Evolutionary conservation across 225 moss, liverwort and hornwort genomes (phyloP).

Genomic region (Straminergon stramineum): DNA sequence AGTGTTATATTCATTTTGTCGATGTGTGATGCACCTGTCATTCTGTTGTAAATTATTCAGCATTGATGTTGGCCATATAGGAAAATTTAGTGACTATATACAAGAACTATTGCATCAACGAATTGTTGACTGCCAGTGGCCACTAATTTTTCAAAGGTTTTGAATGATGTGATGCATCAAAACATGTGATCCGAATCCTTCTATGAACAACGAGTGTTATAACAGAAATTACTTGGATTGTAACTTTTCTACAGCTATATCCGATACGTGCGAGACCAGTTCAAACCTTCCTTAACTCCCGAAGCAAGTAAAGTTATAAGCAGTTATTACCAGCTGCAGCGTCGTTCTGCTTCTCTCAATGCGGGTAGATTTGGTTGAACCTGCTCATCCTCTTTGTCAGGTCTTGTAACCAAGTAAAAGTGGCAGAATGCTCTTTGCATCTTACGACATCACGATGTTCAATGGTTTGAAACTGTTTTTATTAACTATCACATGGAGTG

Average conservation of each 20-base stretch:
- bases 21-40: not conserved
- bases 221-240: not conserved
- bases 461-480: not conserved
- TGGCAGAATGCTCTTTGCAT: not conserved
- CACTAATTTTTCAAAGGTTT: not conserved
- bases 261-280: slow-evolving; percentile 66
- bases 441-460: not conserved
- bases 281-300: slow-evolving; percentile 64
- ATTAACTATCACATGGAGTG: not conserved
- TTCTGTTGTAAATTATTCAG: not conserved
- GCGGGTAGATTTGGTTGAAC: slow-evolving; percentile 41
- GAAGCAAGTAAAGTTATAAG: slow-evolving; percentile 81
- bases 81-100: not conserved
- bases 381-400: not conserved
- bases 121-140: not conserved
- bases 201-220: not conserved
- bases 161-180: not conserved
- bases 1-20: not conserved
- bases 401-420: not conserved
- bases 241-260: slow-evolving; percentile 54
- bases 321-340: slow-evolving; percentile 89
- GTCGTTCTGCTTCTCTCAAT: slow-evolving; percentile 73
- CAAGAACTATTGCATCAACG: not conserved
- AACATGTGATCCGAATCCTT: not conserved
- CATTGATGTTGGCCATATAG: not conserved